Conservation (phyloP, 441 rosid species). For the Erodium trifolium region DNA sequence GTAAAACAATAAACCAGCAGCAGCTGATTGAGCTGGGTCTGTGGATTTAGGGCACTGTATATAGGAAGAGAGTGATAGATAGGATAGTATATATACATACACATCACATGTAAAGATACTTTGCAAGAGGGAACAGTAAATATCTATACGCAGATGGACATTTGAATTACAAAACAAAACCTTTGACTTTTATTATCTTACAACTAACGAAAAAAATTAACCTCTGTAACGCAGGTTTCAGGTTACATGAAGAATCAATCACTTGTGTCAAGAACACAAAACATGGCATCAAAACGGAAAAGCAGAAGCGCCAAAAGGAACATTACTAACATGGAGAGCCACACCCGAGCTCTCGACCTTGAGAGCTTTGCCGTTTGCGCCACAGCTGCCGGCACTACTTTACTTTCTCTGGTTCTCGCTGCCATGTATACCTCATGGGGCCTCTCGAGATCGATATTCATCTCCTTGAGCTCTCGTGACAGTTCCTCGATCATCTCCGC, state of each 20-base stretch:
- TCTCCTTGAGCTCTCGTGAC: slow-evolving; percentile 19
- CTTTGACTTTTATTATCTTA: background rate
- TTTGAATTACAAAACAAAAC: background rate
- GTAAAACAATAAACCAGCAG: slow-evolving; percentile 27
- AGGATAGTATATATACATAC: slow-evolving; percentile 24
- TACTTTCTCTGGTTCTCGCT: background rate
- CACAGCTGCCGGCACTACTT: background rate
- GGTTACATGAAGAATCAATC: background rate
- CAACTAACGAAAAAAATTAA: background rate
- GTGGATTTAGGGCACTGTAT: slow-evolving; percentile 44
- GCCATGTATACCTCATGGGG: too few relatives aligned
- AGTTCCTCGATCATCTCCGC: slow-evolving; percentile 24
- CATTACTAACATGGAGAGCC: background rate
- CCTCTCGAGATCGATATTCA: slow-evolving; percentile 11
- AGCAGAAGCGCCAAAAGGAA: slow-evolving; percentile 8
- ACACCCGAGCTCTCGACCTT: background rate
- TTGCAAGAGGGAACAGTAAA: slow-evolving; percentile 15
- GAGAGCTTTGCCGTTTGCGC: slow-evolving; percentile 11
- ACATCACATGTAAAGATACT: slow-evolving; percentile 32
- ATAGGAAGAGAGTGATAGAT: slow-evolving; percentile 34
- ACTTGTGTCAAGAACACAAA: background rate
- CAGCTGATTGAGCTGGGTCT: slow-evolving; percentile 27
- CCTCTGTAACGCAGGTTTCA: too few relatives aligned
- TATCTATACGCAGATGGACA: slow-evolving; percentile 11
- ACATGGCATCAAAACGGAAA: slow-evolving; percentile 8